A percentile compares a stretch with the other conserved stretches of the same genome.
These are phyloP conservation scores for Coniferiporia sulphurascens DNA, from an alignment of 1,284 basidiomycete species.

Conservation along the genomic window DNA sequence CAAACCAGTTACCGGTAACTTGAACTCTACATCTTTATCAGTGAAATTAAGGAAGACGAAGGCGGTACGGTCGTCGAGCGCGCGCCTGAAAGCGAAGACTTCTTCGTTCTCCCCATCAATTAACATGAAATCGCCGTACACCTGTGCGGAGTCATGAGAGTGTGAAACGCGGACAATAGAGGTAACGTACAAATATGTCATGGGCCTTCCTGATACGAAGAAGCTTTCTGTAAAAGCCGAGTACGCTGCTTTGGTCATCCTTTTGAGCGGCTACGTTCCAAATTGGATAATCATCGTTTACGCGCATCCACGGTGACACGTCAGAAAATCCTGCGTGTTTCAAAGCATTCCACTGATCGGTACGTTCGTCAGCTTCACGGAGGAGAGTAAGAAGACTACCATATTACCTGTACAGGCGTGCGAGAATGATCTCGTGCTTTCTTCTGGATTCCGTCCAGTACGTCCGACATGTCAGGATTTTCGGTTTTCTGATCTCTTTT, in stretches of 20 bases:
- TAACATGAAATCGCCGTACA: conserved; percentile 54
- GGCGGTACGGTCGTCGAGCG: conserved; percentile 31
- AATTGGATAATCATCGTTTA: conserved; percentile 59
- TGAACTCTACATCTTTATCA: conserved; percentile 28
- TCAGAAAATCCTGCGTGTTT: conserved; percentile 59
- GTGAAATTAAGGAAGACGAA: conserved; percentile 53
- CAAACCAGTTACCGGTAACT: not conserved
- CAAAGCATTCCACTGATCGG: conserved; percentile 51
- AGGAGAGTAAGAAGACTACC: not conserved
- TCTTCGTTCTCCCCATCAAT: conserved; percentile 40
- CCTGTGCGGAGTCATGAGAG: conserved; percentile 28
- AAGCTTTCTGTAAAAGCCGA: conserved; percentile 54
- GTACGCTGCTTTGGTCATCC: conserved; percentile 45
- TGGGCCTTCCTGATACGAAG: conserved; percentile 49
- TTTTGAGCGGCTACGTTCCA: conserved; percentile 60
- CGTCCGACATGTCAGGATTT: conserved; percentile 53
- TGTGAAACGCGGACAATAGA: not conserved
- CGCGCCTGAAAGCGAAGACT: conserved; percentile 55
- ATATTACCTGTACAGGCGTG: conserved; percentile 53
- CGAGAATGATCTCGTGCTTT: conserved; percentile 71
- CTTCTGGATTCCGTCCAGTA: conserved; percentile 50
- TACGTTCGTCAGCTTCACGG: not conserved
- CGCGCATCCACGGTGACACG: conserved; percentile 67
- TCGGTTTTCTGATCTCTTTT: conserved; percentile 30
- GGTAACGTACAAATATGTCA: conserved; percentile 44